Evolutionary conservation across 2,329 filamentous ascomycete genomes (phyloP), one percentile per base, ranked within the genome.

Genomic region (Pseudophaeomoniella oleicola): DNA sequence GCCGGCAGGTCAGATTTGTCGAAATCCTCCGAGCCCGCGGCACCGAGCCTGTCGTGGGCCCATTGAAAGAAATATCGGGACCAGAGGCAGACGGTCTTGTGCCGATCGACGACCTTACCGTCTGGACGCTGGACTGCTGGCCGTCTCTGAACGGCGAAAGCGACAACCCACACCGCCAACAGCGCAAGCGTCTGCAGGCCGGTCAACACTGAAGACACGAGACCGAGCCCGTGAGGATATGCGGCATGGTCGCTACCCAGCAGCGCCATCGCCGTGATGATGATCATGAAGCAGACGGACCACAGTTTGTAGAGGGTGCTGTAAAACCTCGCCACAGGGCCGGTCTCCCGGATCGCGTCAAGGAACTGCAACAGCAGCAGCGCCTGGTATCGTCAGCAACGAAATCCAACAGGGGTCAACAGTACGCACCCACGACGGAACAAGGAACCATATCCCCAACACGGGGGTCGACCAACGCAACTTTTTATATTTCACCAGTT

Each of bases 21-120:
- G 2, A 86, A 62, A 16, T 69, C 66, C 32, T 69, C 71, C 47
- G 78, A 75, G 44, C 66, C 62, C 2, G 58, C 55, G 2, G 77
- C 74, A 15, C 67, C 53, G 1, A 87, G 63, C 0, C 84, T 46
- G 2, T 58, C 52, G 2, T 52, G 55, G 2, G 71, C 65, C 81
- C 81, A 88, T 34, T 62, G 59, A 58, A 77, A 87, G 4, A 71
- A 81, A 48, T 74, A 73, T 36, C 73, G 70, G 35, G 59, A 66
- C 34, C 78, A 61, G 1, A 75, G 69, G 2, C 76, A 75, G 3
- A 63, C 64, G 0, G 76, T 78, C 46, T 65, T 67, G 56, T 79
- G 67, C n/a, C 62, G 60, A 49, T 87, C 81, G 19, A 88, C 75
- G 3, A 64, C 51, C 33, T 65, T 60, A 16, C 64, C 75, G 29